Percentiles rank a stretch among this genome's conserved stretches.
phyloP scores from a whole-genome alignment of 1,284 basidiomycete species.

The Athelia psychrophila region DNA sequence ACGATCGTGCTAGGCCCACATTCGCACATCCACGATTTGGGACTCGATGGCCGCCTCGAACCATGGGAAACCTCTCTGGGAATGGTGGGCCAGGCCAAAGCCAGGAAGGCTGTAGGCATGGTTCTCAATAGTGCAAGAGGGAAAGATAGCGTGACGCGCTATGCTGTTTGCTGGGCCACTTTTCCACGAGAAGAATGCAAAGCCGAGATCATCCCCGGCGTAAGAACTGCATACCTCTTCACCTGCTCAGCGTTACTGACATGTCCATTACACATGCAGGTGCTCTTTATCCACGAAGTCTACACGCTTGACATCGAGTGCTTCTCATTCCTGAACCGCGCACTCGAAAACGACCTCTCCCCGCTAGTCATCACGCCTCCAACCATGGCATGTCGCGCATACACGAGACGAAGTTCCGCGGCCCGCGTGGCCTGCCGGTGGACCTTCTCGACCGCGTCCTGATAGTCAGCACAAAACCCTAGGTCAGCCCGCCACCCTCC shows the following conservation, averaged over 20 bases:
- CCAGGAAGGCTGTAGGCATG: constrained; percentile 96
- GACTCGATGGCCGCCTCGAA: constrained; percentile 90
- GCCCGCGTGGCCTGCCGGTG: constrained; percentile 93
- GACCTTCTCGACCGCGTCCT: constrained; percentile 94
- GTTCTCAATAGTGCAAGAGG: constrained; percentile 98
- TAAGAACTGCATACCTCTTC: constrained; percentile 45
- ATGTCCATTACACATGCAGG: constrained; percentile 44
- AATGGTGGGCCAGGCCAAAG: constrained; percentile 95
- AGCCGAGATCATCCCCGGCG: constrained; percentile 96
- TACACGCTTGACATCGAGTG: constrained; percentile 99
- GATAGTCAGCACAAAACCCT: constrained; percentile 94
- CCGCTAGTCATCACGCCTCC: constrained; percentile 97
- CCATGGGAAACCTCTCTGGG: constrained; percentile 88
- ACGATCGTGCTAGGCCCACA: constrained; percentile 71
- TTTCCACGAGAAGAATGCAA: constrained; percentile 98
- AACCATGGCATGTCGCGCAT: constrained; percentile 96
- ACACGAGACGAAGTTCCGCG: constrained; percentile 91
- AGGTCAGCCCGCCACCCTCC: constrained; percentile 87
- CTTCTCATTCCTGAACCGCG: constrained; percentile 97
- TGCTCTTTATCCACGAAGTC: constrained; percentile 92
- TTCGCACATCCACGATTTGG: constrained; percentile 95
- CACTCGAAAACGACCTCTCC: constrained; percentile 90
- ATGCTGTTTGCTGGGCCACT: constrained; percentile 98
- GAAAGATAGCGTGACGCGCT: constrained; percentile 90
- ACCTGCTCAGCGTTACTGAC: background rate